These are phyloP conservation scores for Mesembryanthemum crystallinum DNA, from an alignment of 148 eudicot genomes.

Conservation along the genomic window DNA sequence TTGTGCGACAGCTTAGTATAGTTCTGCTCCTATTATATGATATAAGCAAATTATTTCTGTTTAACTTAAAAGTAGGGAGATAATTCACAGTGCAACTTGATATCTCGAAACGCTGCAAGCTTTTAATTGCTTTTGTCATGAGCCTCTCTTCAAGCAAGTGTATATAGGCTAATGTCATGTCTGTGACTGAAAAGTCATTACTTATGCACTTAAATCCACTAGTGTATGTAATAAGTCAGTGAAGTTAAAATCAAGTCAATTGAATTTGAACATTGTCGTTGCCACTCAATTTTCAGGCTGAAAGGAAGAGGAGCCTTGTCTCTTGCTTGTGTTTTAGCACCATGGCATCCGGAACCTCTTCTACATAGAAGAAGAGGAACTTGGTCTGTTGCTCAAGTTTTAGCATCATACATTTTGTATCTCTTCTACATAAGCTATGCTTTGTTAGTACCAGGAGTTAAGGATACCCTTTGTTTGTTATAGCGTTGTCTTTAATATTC, in stretches of 20 bases:
- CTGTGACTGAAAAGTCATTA: neutral
- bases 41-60: neutral
- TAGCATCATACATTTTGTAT: neutral
- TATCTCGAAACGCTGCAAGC: neutral
- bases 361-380: neutral
- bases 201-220: neutral
- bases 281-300: neutral
- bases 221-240: neutral
- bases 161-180: too few relatives aligned
- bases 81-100: neutral
- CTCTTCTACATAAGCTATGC: constrained; percentile 7
- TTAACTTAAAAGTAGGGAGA: neutral
- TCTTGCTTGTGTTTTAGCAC: constrained; percentile 33
- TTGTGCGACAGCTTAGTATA: neutral
- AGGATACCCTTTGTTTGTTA: too few relatives aligned
- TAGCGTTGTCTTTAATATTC: too few relatives aligned
- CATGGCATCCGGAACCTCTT: constrained; percentile 34
- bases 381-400: constrained; percentile 4
- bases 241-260: neutral
- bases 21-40: neutral
- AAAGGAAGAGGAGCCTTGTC: constrained; percentile 37
- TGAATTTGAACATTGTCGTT: neutral
- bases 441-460: neutral
- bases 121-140: neutral
- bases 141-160: neutral